phyloP scores from a whole-genome alignment of 305 asterid species.

The Solanum aculeatissimum region DNA sequence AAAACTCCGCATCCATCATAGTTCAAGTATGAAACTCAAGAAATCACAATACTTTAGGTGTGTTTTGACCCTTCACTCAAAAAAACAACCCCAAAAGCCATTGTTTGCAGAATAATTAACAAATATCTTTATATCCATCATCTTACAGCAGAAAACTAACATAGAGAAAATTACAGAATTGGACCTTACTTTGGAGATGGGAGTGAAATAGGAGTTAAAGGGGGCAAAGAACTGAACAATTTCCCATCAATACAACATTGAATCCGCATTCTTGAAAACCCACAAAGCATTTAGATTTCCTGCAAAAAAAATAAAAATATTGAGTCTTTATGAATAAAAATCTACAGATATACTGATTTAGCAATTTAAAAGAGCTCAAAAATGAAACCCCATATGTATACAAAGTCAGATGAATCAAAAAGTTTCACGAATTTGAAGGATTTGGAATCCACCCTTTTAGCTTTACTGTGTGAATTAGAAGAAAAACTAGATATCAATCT shows the following conservation, averaged over 20 bases:
- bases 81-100: not conserved
- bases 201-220: conserved; percentile 32
- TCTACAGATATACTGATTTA: not conserved
- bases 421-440: not conserved
- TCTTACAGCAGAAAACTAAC: not conserved
- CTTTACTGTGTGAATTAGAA: not conserved
- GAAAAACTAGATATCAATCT: too few relatives aligned
- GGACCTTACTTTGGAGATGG: conserved; percentile 42
- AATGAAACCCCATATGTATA: not conserved
- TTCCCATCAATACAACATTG: conserved; percentile 24
- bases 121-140: not conserved
- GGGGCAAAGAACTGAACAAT: conserved; percentile 4
- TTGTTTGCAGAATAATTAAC: not conserved
- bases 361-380: not conserved
- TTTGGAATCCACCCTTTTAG: not conserved
- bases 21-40: not conserved
- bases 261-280: conserved; percentile 28
- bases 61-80: not conserved
- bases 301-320: not conserved
- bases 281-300: not conserved
- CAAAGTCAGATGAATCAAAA: not conserved
- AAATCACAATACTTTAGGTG: not conserved
- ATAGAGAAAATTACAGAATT: not conserved
- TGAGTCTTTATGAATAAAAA: not conserved
- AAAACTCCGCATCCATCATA: too few relatives aligned